Base-by-base conservation (phyloP, 2,329 filamentous ascomycete species). In the Periconia macrospinosa region DNA sequence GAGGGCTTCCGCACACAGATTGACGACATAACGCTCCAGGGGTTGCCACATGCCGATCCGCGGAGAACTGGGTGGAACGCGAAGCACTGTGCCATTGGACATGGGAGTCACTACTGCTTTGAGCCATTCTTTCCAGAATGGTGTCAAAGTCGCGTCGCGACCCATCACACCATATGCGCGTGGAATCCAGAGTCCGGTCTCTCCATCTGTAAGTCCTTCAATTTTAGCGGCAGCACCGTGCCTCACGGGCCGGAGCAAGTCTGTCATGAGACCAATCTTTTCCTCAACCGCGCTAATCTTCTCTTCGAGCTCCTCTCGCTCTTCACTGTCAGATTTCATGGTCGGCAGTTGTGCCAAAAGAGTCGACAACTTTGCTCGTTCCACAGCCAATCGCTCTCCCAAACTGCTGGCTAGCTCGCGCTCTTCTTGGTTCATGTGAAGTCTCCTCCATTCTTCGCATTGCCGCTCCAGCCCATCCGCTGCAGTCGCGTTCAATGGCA, bases 51-150 rank as follows among this genome's bases (percentile, higher is more conserved):
- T 86, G 43, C 94, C 94, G 59, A 96, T 86, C 66, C 87, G 90
- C 13, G 94, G 92, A 6, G 93, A 97, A 74, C 89, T 96, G 10
- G 91, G 81, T 7, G 94, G 91, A 8, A 99, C 86, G 52, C 92
- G 84, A 61, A 94, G 77, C 30, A 99, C 81, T 14, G 83, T 86
- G 18, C 93, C 91, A 69, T 96, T 92, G 1, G 87, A 92, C 94
- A 97, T 99, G 27, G 94, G 94, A 19, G 96, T 91, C n/a, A 94
- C 81, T 10, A 97, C 84, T 7, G 93, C 92, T 74, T 91, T 89
- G 45, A 99, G 83, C 94, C 94, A 99, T 72, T 99, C 94, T 74
- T 97, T 97, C 92, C 93, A 99, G 76, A 99, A 97, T 30, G 86
- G 85, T 59, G 92, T 92, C 76, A 95, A 84, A 55, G 86, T 88